Conservation (phyloP, 345 rosid genomes). For the Sapria himalayana region DNA sequence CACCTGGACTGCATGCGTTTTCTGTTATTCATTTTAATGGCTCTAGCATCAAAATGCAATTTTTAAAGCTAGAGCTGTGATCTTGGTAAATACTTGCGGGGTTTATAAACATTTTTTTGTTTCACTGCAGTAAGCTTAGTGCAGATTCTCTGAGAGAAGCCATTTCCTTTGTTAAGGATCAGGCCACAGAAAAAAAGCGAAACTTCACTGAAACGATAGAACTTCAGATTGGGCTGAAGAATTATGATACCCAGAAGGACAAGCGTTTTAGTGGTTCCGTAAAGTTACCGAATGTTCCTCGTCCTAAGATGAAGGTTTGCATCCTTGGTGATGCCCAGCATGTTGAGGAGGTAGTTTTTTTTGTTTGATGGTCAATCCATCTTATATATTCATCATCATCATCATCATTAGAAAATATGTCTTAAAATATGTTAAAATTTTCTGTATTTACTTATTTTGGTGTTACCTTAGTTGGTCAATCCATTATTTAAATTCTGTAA, state of each 20-base stretch:
- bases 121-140: constrained; percentile 62
- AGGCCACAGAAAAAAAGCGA: constrained; percentile 41
- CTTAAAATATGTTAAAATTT: neutral
- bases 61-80: no score
- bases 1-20: no score
- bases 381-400: no score
- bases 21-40: no score
- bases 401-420: no score
- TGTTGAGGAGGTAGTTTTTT: constrained; percentile 51
- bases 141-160: constrained; percentile 81
- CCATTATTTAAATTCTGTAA: no score
- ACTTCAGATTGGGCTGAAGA: constrained; percentile 85
- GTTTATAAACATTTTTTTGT: no score
- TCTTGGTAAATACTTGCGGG: no score
- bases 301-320: constrained; percentile 86
- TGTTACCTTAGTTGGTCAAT: no score
- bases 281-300: constrained; percentile 78
- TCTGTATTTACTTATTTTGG: neutral
- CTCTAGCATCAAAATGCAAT: no score
- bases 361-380: no score
- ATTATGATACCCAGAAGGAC: constrained; percentile 89
- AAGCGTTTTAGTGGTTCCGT: constrained; percentile 90
- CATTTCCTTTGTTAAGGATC: constrained; percentile 25
- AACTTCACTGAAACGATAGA: constrained; percentile 81
- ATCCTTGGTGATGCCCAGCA: constrained; percentile 97